A percentile compares a stretch with the other conserved stretches of the same genome.
Conservation (phyloP, 164 flowering plant species). For the Echeveria elegans region DNA sequence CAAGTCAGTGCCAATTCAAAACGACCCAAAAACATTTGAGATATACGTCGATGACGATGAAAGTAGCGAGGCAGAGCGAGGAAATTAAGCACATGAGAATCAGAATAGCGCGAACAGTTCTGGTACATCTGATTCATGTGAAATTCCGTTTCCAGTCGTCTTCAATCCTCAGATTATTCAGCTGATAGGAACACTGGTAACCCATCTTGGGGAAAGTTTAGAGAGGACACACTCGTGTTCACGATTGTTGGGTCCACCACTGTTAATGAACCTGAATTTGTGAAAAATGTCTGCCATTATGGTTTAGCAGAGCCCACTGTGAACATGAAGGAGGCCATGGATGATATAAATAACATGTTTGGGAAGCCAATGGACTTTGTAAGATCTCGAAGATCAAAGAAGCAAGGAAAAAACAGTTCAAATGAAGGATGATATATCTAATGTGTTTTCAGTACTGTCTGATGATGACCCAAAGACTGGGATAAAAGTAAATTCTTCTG, state of each 20-base stretch:
- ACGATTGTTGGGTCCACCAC: slow-evolving; percentile 84
- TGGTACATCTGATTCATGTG: slow-evolving; percentile 15
- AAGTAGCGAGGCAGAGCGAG: slow-evolving; percentile 15
- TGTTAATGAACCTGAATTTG: slow-evolving; percentile 59
- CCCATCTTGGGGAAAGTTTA: slow-evolving; percentile 19
- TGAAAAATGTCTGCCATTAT: slow-evolving; percentile 93
- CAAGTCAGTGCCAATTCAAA: slow-evolving; percentile 15
- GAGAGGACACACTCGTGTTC: slow-evolving; percentile 73
- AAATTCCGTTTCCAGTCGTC: slow-evolving; percentile 39
- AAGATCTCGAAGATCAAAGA: slow-evolving; percentile 41
- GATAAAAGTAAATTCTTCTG: slow-evolving; percentile 20
- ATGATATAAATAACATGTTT: slow-evolving; percentile 77
- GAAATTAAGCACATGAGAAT: slow-evolving; percentile 12
- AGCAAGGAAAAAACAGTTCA: slow-evolving; percentile 26
- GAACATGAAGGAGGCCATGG: slow-evolving; percentile 76
- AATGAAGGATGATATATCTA: slow-evolving; percentile 17
- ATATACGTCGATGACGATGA: slow-evolving; percentile 60
- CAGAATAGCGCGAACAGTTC: slow-evolving; percentile 17
- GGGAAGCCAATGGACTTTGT: slow-evolving; percentile 85
- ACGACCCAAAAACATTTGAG: slow-evolving; percentile 33
- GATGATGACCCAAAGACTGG: slow-evolving; percentile 29
- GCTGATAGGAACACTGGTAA: slow-evolving; percentile 21
- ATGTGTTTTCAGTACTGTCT: slow-evolving; percentile 57
- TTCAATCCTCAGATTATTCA: slow-evolving; percentile 36
- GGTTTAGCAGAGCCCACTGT: slow-evolving; percentile 95